Evolutionary conservation across 441 rosid genomes (phyloP).

Genomic region (Erodium trifolium): DNA sequence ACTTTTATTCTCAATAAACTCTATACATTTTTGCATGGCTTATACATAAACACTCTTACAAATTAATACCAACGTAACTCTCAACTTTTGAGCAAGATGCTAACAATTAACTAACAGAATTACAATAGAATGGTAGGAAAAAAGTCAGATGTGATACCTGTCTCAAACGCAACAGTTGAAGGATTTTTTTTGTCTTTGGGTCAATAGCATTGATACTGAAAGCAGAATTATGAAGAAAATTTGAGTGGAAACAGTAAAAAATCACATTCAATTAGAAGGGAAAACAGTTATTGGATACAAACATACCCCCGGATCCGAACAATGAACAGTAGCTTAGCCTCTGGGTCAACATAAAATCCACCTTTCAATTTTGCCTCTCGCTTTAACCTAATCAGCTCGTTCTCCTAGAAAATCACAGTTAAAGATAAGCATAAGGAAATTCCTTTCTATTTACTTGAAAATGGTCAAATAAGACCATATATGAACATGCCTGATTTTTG

Average conservation of each 20-base stretch:
- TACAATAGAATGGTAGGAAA: too few relatives aligned
- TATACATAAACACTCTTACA: not conserved
- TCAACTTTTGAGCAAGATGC: not conserved
- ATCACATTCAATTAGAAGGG: not conserved
- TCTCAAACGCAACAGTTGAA: conserved; percentile 66
- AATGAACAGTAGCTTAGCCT: conserved; percentile 71
- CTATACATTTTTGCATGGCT: too few relatives aligned
- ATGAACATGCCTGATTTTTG: conserved; percentile 29
- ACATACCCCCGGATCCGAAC: conserved; percentile 72
- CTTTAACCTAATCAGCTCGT: conserved; percentile 49
- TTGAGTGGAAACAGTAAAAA: not conserved
- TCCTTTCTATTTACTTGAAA: too few relatives aligned
- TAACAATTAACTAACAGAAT: not conserved
- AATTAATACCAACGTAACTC: not conserved
- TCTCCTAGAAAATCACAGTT: conserved; percentile 26
- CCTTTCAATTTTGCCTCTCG: conserved; percentile 78
- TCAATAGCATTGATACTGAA: conserved; percentile 76
- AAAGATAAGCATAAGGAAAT: not conserved
- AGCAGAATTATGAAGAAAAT: not conserved
- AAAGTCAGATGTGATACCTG: conserved; percentile 34
- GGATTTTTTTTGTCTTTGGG: conserved; percentile 21
- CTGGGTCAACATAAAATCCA: conserved; percentile 77
- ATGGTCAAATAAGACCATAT: too few relatives aligned
- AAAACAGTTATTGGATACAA: not conserved
- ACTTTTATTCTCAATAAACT: not conserved